A percentile compares a stretch with the other conserved stretches of the same genome.
phyloP scores from a whole-genome alignment of 2,329 filamentous ascomycete genomes.

The Paraphoma chrysanthemicola region DNA sequence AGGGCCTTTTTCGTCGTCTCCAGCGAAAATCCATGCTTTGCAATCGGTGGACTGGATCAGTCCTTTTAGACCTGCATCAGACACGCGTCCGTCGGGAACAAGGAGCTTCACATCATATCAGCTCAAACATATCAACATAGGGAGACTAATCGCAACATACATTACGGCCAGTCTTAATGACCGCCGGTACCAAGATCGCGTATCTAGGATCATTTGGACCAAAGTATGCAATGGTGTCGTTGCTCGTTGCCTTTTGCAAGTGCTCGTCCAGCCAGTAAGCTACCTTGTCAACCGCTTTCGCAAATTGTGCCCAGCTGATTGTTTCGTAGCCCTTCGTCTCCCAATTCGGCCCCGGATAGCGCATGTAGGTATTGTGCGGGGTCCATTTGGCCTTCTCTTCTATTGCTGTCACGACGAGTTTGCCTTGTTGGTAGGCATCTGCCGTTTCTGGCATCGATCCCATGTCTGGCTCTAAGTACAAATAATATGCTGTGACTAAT shows the following conservation, averaged over 20 bases:
- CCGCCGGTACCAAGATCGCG: not conserved
- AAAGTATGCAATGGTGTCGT: slow-evolving; percentile 7
- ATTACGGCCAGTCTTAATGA: slow-evolving; percentile 19
- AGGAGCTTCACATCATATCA: slow-evolving; percentile 8
- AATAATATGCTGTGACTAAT: not conserved
- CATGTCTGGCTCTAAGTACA: not conserved
- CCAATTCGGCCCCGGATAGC: slow-evolving; percentile 18
- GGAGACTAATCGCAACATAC: not conserved
- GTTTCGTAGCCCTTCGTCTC: slow-evolving; percentile 18
- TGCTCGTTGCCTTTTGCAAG: slow-evolving; percentile 12
- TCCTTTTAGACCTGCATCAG: slow-evolving; percentile 8
- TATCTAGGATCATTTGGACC: slow-evolving; percentile 14
- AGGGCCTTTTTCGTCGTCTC: slow-evolving; percentile 7
- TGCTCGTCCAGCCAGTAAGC: slow-evolving; percentile 24
- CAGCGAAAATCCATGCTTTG: slow-evolving; percentile 17
- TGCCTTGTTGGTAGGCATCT: not conserved
- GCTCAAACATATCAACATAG: too few species aligned
- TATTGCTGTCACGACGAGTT: slow-evolving; percentile 16
- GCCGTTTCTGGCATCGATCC: not conserved
- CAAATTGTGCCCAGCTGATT: slow-evolving; percentile 18
- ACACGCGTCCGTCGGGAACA: slow-evolving; percentile 18
- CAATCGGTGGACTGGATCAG: slow-evolving; percentile 13
- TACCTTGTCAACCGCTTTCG: slow-evolving; percentile 18
- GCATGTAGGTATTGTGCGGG: slow-evolving; percentile 16
- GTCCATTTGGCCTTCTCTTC: slow-evolving; percentile 22